Conservation (phyloP, 352 stramenopile genomes). For the Sclerospora graminicola region DNA sequence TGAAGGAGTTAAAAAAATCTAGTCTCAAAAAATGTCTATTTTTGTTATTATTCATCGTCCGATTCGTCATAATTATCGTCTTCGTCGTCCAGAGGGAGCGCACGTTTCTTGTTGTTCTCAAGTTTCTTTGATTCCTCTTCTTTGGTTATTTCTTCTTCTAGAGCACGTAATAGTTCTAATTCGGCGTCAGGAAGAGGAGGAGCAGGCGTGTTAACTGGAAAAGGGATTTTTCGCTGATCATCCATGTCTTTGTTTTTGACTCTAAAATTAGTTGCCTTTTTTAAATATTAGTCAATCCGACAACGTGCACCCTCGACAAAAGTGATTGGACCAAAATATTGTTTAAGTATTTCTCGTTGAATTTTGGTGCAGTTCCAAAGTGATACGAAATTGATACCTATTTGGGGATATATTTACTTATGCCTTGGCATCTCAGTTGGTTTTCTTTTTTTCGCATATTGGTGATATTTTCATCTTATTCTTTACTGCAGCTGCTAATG, state of each 20-base stretch:
- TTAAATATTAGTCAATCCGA: not conserved
- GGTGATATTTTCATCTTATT: no score
- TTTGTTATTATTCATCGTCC: constrained; percentile 14
- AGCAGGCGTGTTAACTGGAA: not conserved
- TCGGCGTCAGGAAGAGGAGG: constrained; percentile 8
- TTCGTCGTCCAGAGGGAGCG: constrained; percentile 6
- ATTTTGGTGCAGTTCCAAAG: no score
- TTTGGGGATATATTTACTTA: no score
- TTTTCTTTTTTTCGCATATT: no score
- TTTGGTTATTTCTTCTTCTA: constrained; percentile 27
- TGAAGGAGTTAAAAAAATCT: no score
- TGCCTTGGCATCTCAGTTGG: no score
- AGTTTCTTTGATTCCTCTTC: constrained; percentile 11
- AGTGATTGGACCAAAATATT: no score
- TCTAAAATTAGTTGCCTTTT: no score
- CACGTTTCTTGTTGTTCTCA: constrained; percentile 3
- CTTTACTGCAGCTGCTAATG: no score
- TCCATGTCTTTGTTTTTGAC: no score
- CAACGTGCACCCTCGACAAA: not conserved
- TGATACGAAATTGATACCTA: no score
- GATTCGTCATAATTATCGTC: constrained; percentile 29
- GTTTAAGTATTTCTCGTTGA: no score
- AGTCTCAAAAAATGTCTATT: not conserved
- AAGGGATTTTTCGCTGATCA: not conserved
- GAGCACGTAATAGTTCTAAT: constrained; percentile 19